phyloP scores from a whole-genome alignment of 495 filamentous ascomycete genomes.

The Neurospora intermedia region DNA sequence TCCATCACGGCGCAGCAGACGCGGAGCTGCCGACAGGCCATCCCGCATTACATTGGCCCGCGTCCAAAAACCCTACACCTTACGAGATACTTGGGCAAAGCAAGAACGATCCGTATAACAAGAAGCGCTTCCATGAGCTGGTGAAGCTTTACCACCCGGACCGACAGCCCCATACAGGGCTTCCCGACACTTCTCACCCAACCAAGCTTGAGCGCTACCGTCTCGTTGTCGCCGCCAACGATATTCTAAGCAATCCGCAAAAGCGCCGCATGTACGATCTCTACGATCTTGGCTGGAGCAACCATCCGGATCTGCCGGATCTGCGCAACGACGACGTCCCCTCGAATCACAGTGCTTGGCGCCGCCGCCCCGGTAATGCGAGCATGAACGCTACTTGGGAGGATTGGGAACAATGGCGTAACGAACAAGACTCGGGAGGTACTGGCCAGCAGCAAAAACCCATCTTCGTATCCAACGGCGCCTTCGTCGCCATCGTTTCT shows the following conservation, averaged over 20 bases:
- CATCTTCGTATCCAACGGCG: constrained; percentile 60
- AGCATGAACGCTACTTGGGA: constrained; percentile 92
- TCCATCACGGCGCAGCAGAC: constrained; percentile 1
- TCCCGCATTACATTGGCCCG: constrained; percentile 28
- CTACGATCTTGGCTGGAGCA: constrained; percentile 70
- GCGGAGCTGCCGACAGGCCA: constrained; percentile 15
- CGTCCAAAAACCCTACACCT: constrained; percentile 54
- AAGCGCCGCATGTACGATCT: constrained; percentile 74
- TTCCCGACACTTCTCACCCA: constrained; percentile 40
- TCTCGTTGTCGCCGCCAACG: constrained; percentile 74
- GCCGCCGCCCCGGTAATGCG: constrained; percentile 42
- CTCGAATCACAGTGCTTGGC: constrained; percentile 36
- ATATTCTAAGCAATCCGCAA: constrained; percentile 74
- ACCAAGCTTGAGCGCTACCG: constrained; percentile 75
- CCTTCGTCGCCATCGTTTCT: constrained; percentile 60
- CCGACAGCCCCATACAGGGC: constrained; percentile 36
- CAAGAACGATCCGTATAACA: constrained; percentile 60
- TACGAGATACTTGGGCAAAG: constrained; percentile 76
- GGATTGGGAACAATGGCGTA: constrained; percentile 89
- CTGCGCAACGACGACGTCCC: constrained; percentile 27
- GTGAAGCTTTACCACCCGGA: constrained; percentile 97
- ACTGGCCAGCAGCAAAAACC: constrained; percentile 42
- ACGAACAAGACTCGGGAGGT: constrained; percentile 26
- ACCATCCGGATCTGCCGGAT: constrained; percentile 25
- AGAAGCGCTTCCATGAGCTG: constrained; percentile 73